Evolutionary conservation across 2,329 filamentous ascomycete species (phyloP).

Genomic region (Fusarium sp.): DNA sequence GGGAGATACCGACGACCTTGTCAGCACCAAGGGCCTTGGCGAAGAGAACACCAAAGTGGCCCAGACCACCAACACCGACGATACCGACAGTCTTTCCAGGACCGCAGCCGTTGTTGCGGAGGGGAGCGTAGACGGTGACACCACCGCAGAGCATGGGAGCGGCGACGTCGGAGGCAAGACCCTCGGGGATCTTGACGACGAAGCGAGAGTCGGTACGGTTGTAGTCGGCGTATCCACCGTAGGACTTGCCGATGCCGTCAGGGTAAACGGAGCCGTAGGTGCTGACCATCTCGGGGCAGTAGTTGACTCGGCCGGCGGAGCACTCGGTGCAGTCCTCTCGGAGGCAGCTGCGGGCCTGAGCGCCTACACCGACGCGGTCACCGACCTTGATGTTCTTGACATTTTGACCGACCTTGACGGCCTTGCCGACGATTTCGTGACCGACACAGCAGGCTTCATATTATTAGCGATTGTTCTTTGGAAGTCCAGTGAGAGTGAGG

Average conservation of each 20-base stretch:
- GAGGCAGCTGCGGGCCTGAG: constrained; percentile 67
- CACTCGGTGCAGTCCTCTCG: constrained; percentile 56
- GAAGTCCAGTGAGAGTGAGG: not conserved
- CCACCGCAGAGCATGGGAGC: constrained; percentile 77
- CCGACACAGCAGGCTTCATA: constrained; percentile 63
- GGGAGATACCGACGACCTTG: constrained; percentile 68
- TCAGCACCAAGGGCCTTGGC: constrained; percentile 74
- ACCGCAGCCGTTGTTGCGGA: constrained; percentile 70
- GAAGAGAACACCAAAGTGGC: constrained; percentile 74
- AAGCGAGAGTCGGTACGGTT: constrained; percentile 56
- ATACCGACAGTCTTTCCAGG: constrained; percentile 75
- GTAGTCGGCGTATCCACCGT: constrained; percentile 60
- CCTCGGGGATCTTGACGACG: constrained; percentile 58
- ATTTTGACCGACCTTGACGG: constrained; percentile 63
- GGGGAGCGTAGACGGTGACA: constrained; percentile 72
- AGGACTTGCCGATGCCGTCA: constrained; percentile 54
- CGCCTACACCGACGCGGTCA: constrained; percentile 72
- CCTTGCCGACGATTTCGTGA: constrained; percentile 73
- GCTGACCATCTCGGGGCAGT: constrained; percentile 54
- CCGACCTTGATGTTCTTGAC: constrained; percentile 65
- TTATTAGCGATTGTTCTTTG: constrained; percentile 26
- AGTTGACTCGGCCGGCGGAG: constrained; percentile 53
- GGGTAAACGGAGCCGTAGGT: constrained; percentile 66
- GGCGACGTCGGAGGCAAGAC: constrained; percentile 52
- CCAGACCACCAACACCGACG: constrained; percentile 73